phyloP scores from a whole-genome alignment of 768 basidiomycete genomes.

The Termitomyces sp. region DNA sequence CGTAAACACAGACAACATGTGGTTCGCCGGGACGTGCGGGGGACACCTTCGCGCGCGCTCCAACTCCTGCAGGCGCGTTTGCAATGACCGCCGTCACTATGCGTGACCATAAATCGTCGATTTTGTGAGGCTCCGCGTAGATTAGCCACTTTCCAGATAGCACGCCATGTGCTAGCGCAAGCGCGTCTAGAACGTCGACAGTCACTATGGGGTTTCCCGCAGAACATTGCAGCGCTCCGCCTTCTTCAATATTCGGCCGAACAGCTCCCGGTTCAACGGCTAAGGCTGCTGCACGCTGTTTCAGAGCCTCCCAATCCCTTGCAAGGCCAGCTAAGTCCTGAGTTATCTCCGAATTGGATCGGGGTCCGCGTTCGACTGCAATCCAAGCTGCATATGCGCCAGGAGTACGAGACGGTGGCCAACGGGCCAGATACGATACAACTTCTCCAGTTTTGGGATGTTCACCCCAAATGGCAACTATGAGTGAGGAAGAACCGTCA shows the following conservation, averaged over 20 bases:
- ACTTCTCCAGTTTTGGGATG: slow-evolving; percentile 22
- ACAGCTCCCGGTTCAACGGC: background rate
- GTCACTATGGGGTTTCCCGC: slow-evolving; percentile 20
- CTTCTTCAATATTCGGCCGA: background rate
- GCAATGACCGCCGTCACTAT: slow-evolving; percentile 22
- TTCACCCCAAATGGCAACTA: slow-evolving; percentile 23
- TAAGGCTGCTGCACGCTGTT: slow-evolving; percentile 3
- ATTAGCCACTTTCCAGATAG: slow-evolving; percentile 38
- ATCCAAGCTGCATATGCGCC: slow-evolving; percentile 32
- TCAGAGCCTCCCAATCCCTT: slow-evolving; percentile 12
- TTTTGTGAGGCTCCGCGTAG: slow-evolving; percentile 25
- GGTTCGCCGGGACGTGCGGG: slow-evolving; percentile 25
- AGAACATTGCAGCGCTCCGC: background rate
- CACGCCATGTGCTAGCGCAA: slow-evolving; percentile 30
- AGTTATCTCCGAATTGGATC: background rate
- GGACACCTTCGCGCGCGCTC: slow-evolving; percentile 33
- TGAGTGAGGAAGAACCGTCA: slow-evolving; percentile 13
- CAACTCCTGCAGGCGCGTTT: slow-evolving; percentile 9
- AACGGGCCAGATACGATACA: slow-evolving; percentile 28
- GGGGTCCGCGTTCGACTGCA: slow-evolving; percentile 24
- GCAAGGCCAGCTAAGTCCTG: slow-evolving; percentile 10
- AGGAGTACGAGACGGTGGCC: slow-evolving; percentile 37
- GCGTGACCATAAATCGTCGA: slow-evolving; percentile 35
- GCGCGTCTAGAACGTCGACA: slow-evolving; percentile 28
- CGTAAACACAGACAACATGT: slow-evolving; percentile 36